Evolutionary conservation across 2,329 filamentous ascomycete species (phyloP), one percentile per base, ranked within the genome.

Genomic region (Pezicula neosporulosa): DNA sequence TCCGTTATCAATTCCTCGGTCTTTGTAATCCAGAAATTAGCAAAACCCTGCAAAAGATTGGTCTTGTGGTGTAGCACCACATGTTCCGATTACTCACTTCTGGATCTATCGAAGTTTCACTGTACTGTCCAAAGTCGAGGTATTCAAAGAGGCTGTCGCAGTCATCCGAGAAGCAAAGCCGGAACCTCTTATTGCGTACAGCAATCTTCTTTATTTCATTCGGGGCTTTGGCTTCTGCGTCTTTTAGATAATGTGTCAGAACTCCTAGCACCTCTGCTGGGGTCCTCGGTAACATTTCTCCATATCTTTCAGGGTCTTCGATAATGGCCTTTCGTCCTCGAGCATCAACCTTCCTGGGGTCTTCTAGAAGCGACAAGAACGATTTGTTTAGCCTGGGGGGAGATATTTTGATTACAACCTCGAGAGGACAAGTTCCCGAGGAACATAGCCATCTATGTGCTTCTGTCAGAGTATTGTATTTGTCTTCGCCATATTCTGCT

Each of bases 161-260:
- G 45, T 85, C 81, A 39, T 76, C 69, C 9, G 82, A 84, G 64
- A 87, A 86, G 2, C 78, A 78, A 54, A 81, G 73, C 59, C 81
- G 72, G 57, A 86, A 89, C 51, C 80, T 78, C 63, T 85, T 83
- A 61, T 89, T 88, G 15, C 76, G 66, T 7, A 77, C 70, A 5
- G 78, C 77, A 58, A 88, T 83, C 42, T 72, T 67, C 56, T 76
- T 76, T 58, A 75, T 77, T 33, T 73, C 74, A 44, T 76, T 72
- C 6, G 68, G 65, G 18, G 76, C 70, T 42, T 74, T 72, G 50
- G 83, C 66, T 46, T 54, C 56, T 8, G 81, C 74, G 67, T 89
- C 85, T 9, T 63, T 70, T 47, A 88, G 68, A 62, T 88, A 89
- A 44, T 73, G 73, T 50, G 77, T 73, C 38, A 89, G 69, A 54